phyloP scores from a whole-genome alignment of 768 basidiomycete genomes.

The Podaxis sp. region DNA sequence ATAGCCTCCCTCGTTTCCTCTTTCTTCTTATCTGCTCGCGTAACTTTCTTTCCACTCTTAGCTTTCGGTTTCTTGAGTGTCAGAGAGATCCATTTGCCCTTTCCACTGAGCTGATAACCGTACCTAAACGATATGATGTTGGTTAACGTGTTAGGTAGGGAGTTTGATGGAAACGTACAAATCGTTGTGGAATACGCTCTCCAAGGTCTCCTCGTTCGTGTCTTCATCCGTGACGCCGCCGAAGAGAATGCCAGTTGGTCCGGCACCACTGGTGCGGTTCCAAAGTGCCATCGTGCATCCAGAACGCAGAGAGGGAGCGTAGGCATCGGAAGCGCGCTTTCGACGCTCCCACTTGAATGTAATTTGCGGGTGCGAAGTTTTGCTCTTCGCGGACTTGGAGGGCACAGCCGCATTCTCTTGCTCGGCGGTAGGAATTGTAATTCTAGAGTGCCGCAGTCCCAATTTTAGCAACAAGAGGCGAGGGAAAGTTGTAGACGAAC shows the following conservation, averaged over 20 bases:
- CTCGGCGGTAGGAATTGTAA: slow-evolving; percentile 18
- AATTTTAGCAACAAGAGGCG: neutral
- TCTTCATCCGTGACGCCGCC: slow-evolving; percentile 90
- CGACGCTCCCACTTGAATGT: slow-evolving; percentile 82
- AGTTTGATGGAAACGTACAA: slow-evolving; percentile 45
- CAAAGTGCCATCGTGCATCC: slow-evolving; percentile 89
- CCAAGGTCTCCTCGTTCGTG: slow-evolving; percentile 74
- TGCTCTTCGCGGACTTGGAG: slow-evolving; percentile 23
- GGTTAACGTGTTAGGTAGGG: neutral
- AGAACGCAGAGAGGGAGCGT: slow-evolving; percentile 65
- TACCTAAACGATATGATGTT: slow-evolving; percentile 39
- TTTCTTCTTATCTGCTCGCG: slow-evolving; percentile 39
- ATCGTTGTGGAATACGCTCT: slow-evolving; percentile 86
- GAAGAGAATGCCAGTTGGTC: slow-evolving; percentile 72
- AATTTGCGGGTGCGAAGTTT: slow-evolving; percentile 26
- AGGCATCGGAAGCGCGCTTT: slow-evolving; percentile 65
- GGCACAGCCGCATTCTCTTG: slow-evolving; percentile 14
- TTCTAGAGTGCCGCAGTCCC: slow-evolving; percentile 10
- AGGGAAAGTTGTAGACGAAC: slow-evolving; percentile 30
- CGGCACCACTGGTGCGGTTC: slow-evolving; percentile 33
- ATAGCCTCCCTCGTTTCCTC: slow-evolving; percentile 12
- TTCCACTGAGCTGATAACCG: slow-evolving; percentile 70
- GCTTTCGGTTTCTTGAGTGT: slow-evolving; percentile 71
- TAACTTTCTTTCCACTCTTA: slow-evolving; percentile 28
- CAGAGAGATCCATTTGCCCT: slow-evolving; percentile 77